A percentile compares a stretch with the other conserved stretches of the same genome.
Conservation (phyloP, 129 eudicot species). For the Chrysanthemum seticuspe region DNA sequence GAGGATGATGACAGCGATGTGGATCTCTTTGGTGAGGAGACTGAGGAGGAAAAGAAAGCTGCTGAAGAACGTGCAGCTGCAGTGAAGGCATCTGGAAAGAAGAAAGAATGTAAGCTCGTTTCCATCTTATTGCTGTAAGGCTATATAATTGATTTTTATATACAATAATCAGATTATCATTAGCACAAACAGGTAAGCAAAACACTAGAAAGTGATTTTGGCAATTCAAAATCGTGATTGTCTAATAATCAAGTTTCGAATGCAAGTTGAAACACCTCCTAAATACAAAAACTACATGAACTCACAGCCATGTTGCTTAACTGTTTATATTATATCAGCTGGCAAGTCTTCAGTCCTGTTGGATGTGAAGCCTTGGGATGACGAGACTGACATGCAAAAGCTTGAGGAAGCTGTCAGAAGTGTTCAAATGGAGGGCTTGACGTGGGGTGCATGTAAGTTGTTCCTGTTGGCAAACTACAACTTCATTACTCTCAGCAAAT, state of each 20-base stretch:
- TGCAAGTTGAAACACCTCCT: too few species aligned
- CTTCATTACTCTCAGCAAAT: not conserved
- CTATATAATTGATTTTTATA: not conserved
- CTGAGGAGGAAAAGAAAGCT: conserved; percentile 96
- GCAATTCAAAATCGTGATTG: not conserved
- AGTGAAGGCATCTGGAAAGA: conserved; percentile 70
- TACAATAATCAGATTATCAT: not conserved
- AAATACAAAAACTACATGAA: too few species aligned
- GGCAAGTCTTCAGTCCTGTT: conserved; percentile 81
- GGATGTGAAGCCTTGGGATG: conserved; percentile 98
- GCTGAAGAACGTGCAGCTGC: conserved; percentile 93
- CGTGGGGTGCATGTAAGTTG: conserved; percentile 86
- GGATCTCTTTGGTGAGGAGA: conserved; percentile 95
- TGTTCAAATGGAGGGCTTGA: conserved; percentile 73
- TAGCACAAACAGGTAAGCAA: not conserved
- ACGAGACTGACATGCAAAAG: conserved; percentile 89
- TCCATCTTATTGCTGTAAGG: not conserved
- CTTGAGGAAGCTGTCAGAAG: conserved; percentile 93
- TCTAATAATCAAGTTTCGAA: not conserved
- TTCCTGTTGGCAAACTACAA: not conserved
- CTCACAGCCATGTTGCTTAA: not conserved
- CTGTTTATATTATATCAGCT: conserved; percentile 35
- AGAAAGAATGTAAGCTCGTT: conserved; percentile 83
- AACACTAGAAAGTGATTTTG: not conserved
- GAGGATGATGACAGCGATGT: conserved; percentile 79